A percentile compares a stretch with the other conserved stretches of the same genome.
phyloP scores from a whole-genome alignment of 2,329 filamentous ascomycete genomes.

The Trichoderma breve region DNA sequence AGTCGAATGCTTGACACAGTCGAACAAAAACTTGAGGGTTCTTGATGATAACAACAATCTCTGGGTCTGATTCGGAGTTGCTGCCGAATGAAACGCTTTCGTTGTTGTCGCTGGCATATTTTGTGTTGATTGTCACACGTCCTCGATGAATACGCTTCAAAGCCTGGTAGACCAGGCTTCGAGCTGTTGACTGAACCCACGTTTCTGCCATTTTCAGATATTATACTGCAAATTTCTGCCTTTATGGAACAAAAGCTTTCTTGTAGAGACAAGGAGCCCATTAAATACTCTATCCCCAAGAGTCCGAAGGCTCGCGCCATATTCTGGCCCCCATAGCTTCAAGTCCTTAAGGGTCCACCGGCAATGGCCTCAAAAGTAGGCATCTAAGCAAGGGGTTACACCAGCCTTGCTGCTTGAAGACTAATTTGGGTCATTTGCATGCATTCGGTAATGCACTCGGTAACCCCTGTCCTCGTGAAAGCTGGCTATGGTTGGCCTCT shows the following conservation, averaged over 20 bases:
- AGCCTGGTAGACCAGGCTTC: constrained; percentile 6
- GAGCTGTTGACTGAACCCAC: constrained; percentile 20
- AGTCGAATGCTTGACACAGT: constrained; percentile 17
- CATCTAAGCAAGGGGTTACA: not conserved
- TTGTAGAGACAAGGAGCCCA: not conserved
- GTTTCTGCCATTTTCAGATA: constrained; percentile 12
- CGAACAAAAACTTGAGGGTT: constrained; percentile 19
- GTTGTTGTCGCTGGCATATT: not conserved
- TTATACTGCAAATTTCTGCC: not conserved
- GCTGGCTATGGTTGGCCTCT: not conserved
- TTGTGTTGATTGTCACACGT: not conserved
- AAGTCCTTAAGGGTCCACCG: not conserved
- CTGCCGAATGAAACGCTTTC: constrained; percentile 4
- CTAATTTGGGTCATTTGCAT: not conserved
- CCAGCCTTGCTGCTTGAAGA: not conserved
- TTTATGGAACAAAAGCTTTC: not conserved
- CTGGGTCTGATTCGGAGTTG: not conserved
- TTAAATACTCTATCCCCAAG: not conserved
- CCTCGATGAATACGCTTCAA: constrained; percentile 18
- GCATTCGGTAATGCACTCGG: not conserved
- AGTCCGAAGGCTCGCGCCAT: not conserved
- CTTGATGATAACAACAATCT: constrained; percentile 7
- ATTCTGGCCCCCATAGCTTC: not conserved
- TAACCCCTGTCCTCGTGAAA: not conserved
- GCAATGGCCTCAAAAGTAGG: not conserved